phyloP scores from a whole-genome alignment of 169 alveolate genomes.

The Plasmodium sp. region DNA sequence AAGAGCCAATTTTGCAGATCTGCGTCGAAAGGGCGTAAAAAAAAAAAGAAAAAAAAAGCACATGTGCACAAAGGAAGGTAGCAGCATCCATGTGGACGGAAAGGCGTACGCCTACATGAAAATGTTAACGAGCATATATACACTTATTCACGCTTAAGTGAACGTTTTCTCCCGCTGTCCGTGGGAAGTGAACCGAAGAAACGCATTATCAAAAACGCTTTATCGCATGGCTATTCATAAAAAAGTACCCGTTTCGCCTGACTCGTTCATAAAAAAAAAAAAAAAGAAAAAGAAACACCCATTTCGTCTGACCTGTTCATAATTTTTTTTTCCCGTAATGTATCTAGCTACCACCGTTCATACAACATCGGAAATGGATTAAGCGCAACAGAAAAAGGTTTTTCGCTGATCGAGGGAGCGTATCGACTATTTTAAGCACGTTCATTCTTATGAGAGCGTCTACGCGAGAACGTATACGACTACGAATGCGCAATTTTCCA shows the following conservation, averaged over 20 bases:
- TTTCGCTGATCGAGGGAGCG: not conserved
- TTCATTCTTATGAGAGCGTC: not conserved
- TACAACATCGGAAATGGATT: not conserved
- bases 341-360: constrained; percentile 1
- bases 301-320: not conserved
- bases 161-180: not conserved
- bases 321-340: not conserved
- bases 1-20: not conserved
- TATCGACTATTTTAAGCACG: not conserved
- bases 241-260: not conserved
- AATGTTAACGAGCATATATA: not conserved
- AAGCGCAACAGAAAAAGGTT: not conserved
- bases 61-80: not conserved
- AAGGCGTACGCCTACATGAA: not conserved
- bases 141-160: not conserved
- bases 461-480: not conserved
- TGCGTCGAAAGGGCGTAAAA: not conserved
- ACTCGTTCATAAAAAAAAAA: not conserved
- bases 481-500: not conserved
- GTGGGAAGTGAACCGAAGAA: not conserved
- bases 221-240: not conserved
- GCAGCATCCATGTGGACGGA: not conserved
- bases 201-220: not conserved
- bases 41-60: not conserved
- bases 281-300: not conserved